phyloP scores from a whole-genome alignment of 164 flowering plant species.

The Magnolia changhungtana region DNA sequence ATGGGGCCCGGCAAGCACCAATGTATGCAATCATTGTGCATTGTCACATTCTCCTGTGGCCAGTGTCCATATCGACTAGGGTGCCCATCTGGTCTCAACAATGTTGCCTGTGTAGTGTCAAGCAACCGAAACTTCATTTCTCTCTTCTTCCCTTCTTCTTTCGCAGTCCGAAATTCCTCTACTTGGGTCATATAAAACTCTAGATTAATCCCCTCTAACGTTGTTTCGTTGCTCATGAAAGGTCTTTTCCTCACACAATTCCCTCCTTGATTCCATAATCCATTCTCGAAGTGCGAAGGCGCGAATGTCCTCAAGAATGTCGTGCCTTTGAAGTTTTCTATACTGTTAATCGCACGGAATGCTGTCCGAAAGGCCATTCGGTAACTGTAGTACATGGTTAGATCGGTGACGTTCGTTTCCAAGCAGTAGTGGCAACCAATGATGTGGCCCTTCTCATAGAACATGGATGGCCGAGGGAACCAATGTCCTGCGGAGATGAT shows the following conservation, averaged over 20 bases:
- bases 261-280: conserved; percentile 69
- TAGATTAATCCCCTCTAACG: conserved; percentile 21
- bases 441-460: conserved; percentile 33
- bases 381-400: conserved; percentile 41
- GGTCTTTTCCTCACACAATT: conserved; percentile 56
- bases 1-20: conserved; percentile 49
- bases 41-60: conserved; percentile 25
- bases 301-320: conserved; percentile 53
- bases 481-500: conserved; percentile 66
- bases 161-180: conserved; percentile 34
- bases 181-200: conserved; percentile 35
- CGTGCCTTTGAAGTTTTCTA: conserved; percentile 39
- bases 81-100: conserved; percentile 46
- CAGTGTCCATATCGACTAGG: conserved; percentile 36
- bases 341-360: conserved; percentile 41
- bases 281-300: conserved; percentile 63
- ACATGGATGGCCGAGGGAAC: conserved; percentile 49
- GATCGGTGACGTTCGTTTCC: conserved; percentile 35
- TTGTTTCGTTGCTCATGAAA: conserved; percentile 26
- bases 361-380: conserved; percentile 52
- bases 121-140: conserved; percentile 31
- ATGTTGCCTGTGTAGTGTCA: conserved; percentile 28
- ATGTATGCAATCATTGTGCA: conserved; percentile 39
- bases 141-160: conserved; percentile 22
- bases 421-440: conserved; percentile 54